A percentile compares a stretch with the other conserved stretches of the same genome.
Conservation (phyloP, 306 rosid species). For the Alnus rubra region DNA sequence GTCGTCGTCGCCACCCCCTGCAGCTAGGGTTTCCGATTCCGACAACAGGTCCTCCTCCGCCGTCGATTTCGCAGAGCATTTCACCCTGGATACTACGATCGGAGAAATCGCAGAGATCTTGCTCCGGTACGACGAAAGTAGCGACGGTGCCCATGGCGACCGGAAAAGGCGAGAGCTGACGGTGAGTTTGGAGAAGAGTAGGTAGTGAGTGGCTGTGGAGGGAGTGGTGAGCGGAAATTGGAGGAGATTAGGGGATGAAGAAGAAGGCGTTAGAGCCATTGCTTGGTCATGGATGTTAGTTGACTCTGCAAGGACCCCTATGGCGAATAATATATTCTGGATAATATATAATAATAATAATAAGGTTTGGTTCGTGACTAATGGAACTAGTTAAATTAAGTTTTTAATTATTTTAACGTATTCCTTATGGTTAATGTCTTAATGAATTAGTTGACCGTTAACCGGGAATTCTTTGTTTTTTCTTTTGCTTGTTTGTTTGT, state of each 20-base stretch:
- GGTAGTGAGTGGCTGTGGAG: conserved; percentile 35
- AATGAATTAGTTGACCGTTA: no score
- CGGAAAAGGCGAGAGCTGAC: conserved; percentile 29
- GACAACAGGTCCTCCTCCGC: conserved; percentile 62
- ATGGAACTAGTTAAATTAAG: no score
- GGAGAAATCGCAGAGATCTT: conserved; percentile 34
- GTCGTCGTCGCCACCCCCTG: conserved; percentile 26
- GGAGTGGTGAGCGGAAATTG: conserved; percentile 52
- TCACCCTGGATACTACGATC: conserved; percentile 24
- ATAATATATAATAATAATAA: neutral
- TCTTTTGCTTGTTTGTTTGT: no score
- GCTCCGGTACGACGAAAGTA: conserved; percentile 29
- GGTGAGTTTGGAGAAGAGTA: conserved; percentile 42
- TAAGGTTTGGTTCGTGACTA: no score
- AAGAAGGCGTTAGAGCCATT: conserved; percentile 53
- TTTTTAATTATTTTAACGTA: no score
- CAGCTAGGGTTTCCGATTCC: conserved; percentile 44
- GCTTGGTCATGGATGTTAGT: conserved; percentile 44
- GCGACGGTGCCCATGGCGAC: conserved; percentile 28
- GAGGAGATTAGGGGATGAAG: conserved; percentile 23
- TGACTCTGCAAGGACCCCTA: conserved; percentile 33
- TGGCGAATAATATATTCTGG: conserved; percentile 16
- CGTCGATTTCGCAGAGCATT: conserved; percentile 59
- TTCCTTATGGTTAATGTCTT: no score
- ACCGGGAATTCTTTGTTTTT: no score